Evolutionary conservation across 495 filamentous ascomycete species (phyloP).

Genomic region (Penicillium manginii): DNA sequence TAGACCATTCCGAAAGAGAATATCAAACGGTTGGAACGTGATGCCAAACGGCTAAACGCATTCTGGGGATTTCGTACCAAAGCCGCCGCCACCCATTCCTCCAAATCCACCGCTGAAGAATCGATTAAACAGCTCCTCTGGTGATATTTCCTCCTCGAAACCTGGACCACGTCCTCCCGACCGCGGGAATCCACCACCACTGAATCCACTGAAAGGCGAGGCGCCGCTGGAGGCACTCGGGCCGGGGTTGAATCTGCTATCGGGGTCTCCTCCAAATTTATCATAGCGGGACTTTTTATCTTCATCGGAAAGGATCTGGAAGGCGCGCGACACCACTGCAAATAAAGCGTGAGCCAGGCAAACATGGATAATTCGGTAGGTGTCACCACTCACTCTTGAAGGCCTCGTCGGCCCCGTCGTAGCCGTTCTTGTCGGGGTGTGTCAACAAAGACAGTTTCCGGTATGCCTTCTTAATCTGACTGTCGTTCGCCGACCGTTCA

Average conservation of each 20-base stretch:
- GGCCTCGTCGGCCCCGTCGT: slow-evolving; percentile 93
- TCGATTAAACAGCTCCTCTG: slow-evolving; percentile 93
- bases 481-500: slow-evolving; percentile 72
- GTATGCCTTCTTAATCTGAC: slow-evolving; percentile 96
- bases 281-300: slow-evolving; percentile 91
- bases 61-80: slow-evolving; percentile 51
- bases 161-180: slow-evolving; percentile 54
- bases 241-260: slow-evolving; percentile 74
- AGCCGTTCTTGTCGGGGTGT: slow-evolving; percentile 99
- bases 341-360: slow-evolving; percentile 8
- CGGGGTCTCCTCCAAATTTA: slow-evolving; percentile 87
- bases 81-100: slow-evolving; percentile 61
- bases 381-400: slow-evolving; percentile 73
- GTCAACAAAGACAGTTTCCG: slow-evolving; percentile 89
- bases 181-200: slow-evolving; percentile 58
- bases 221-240: slow-evolving; percentile 47
- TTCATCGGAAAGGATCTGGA: slow-evolving; percentile 88
- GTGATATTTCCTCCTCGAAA: slow-evolving; percentile 91
- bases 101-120: slow-evolving; percentile 77
- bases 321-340: slow-evolving; percentile 87
- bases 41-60: background rate
- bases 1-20: background rate
- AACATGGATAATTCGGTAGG: background rate
- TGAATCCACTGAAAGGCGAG: slow-evolving; percentile 69
- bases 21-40: background rate